These are phyloP conservation scores for Chrysoporthe deuterocubensis DNA, from an alignment of 2,329 filamentous ascomycete genomes.

Conservation along the genomic window DNA sequence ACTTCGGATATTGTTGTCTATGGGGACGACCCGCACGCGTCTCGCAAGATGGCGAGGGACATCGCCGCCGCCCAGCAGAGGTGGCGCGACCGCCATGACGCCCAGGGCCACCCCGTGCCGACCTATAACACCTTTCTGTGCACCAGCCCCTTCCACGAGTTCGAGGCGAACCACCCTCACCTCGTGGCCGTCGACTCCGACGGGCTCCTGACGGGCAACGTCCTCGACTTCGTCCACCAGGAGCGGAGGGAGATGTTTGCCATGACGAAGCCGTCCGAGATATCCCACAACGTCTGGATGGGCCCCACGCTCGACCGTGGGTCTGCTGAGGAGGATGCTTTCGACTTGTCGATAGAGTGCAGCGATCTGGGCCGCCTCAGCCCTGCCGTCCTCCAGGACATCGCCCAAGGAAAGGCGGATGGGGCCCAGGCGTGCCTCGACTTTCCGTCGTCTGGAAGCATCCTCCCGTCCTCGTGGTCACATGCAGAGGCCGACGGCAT, in stretches of 20 bases:
- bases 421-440: slow-evolving; percentile 59
- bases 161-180: slow-evolving; percentile 71
- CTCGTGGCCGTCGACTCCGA: slow-evolving; percentile 76
- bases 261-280: slow-evolving; percentile 90
- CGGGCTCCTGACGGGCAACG: slow-evolving; percentile 73
- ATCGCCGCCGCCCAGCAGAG: slow-evolving; percentile 77
- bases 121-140: slow-evolving; percentile 85
- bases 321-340: slow-evolving; percentile 62
- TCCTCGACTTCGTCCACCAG: slow-evolving; percentile 87
- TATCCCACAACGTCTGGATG: slow-evolving; percentile 86
- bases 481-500: slow-evolving; percentile 83
- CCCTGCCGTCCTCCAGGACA: slow-evolving; percentile 63
- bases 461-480: slow-evolving; percentile 82
- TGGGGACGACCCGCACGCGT: slow-evolving; percentile 68
- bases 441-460: slow-evolving; percentile 93
- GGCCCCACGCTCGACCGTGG: slow-evolving; percentile 80
- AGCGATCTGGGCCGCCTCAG: slow-evolving; percentile 83
- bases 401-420: slow-evolving; percentile 60
- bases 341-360: slow-evolving; percentile 86
- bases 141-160: slow-evolving; percentile 65
- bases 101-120: slow-evolving; percentile 57
- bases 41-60: slow-evolving; percentile 66
- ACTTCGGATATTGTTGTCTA: slow-evolving; percentile 94
- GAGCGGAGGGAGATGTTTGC: slow-evolving; percentile 90
- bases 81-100: slow-evolving; percentile 70